Conservation (phyloP, 1,139 yeast genomes). For the Yamadazyma blattariae region DNA sequence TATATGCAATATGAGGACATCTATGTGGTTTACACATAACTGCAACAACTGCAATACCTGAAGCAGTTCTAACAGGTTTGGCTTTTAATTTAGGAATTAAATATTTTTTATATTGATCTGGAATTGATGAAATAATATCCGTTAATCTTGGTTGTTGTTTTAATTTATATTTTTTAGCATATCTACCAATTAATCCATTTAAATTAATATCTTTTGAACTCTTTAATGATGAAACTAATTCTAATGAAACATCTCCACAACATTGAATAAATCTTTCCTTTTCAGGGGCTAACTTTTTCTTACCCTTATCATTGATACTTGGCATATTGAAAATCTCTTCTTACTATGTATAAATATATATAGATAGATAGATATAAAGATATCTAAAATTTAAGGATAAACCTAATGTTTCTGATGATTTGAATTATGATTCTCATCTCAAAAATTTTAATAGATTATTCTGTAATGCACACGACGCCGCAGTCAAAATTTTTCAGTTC, state of each 20-base stretch:
- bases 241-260: constrained; percentile 89
- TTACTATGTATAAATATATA: no score
- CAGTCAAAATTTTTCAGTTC: no score
- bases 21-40: constrained; percentile 99
- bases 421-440: no score
- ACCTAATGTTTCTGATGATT: no score
- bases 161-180: constrained; percentile 85
- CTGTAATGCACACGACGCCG: no score
- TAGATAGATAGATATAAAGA: no score
- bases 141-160: constrained; percentile 93
- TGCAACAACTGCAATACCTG: constrained; percentile 98
- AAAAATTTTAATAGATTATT: no score
- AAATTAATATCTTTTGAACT: constrained; percentile 79
- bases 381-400: no score
- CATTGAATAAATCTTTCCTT: constrained; percentile 91
- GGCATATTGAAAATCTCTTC: constrained; percentile 35
- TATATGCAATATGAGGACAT: constrained; percentile 98
- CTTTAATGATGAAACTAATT: constrained; percentile 75
- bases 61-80: constrained; percentile 97
- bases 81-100: constrained; percentile 92
- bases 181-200: constrained; percentile 83
- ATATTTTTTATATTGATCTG: constrained; percentile 92
- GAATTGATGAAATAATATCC: constrained; percentile 91
- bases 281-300: constrained; percentile 73
- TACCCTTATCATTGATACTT: constrained; percentile 30